phyloP scores from a whole-genome alignment of 1,284 basidiomycete genomes.

The Rhodofomes roseus region DNA sequence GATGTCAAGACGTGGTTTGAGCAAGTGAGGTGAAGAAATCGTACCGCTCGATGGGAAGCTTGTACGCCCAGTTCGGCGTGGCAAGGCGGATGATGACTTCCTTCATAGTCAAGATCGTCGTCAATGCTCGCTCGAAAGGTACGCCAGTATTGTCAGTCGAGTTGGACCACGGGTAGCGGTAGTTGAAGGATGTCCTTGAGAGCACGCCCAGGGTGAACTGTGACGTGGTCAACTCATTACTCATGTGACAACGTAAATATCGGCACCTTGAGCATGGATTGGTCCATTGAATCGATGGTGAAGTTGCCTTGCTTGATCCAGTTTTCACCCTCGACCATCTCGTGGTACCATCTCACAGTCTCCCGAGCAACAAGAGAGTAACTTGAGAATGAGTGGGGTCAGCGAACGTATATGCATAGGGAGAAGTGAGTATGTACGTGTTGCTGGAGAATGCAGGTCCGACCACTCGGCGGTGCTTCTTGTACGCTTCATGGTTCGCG shows the following conservation, averaged over 20 bases:
- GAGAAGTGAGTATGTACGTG: not conserved
- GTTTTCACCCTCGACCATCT: constrained; percentile 7
- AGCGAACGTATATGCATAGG: too few species aligned
- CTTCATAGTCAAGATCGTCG: constrained; percentile 2
- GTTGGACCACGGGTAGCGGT: constrained; percentile 4
- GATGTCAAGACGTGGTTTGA: too few species aligned
- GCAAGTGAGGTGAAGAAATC: too few species aligned
- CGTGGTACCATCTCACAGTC: constrained; percentile 1
- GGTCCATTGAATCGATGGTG: not conserved
- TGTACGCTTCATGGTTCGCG: constrained; percentile 8
- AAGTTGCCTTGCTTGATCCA: constrained; percentile 3
- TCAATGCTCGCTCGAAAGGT: constrained; percentile 8
- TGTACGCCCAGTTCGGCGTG: constrained; percentile 10
- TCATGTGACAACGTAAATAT: not conserved
- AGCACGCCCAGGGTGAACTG: constrained; percentile 9
- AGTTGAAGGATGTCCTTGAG: constrained; percentile 4
- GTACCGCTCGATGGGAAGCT: constrained; percentile 11
- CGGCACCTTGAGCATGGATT: not conserved
- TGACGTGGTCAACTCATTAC: not conserved
- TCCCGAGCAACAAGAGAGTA: constrained; percentile 3
- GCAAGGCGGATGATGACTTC: constrained; percentile 5
- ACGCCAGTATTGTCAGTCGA: not conserved
- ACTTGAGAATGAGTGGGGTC: not conserved
- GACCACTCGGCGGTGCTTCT: constrained; percentile 7
- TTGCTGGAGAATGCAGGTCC: constrained; percentile 7